A percentile compares a stretch with the other conserved stretches of the same genome.
Conservation (phyloP, 1,284 basidiomycete genomes). For the Cutaneotrichosporon arboriforme region DNA sequence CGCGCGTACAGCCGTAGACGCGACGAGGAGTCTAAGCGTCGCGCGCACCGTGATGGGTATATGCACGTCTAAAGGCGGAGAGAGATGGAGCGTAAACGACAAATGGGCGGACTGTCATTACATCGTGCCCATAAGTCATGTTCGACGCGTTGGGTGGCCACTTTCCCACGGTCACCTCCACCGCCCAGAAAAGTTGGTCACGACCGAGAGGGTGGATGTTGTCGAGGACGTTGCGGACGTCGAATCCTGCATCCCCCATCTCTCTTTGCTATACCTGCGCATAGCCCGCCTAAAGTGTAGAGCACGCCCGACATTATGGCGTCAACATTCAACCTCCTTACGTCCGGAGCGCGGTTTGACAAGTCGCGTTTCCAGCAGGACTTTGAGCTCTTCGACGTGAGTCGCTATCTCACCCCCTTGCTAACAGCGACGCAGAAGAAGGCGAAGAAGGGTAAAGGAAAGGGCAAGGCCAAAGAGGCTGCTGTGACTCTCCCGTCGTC, state of each 20-base stretch:
- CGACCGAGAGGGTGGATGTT: not conserved
- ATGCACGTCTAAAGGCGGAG: too few species aligned
- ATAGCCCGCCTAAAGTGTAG: not conserved
- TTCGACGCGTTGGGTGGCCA: conserved; percentile 3
- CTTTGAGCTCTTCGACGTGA: conserved; percentile 63
- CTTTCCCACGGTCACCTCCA: conserved; percentile 15
- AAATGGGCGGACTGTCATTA: not conserved
- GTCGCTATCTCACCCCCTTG: conserved; percentile 13
- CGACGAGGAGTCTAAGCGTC: too few species aligned
- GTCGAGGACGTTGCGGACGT: not conserved
- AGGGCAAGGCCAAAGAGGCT: conserved; percentile 10
- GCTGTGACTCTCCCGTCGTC: conserved; percentile 58
- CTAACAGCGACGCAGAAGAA: conserved; percentile 24
- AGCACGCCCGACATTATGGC: conserved; percentile 21
- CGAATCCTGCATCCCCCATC: not conserved
- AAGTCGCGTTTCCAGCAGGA: conserved; percentile 69
- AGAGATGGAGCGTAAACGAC: not conserved
- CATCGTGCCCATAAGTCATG: not conserved
- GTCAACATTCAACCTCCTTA: conserved; percentile 67
- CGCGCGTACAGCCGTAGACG: not conserved
- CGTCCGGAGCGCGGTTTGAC: conserved; percentile 69
- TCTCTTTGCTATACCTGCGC: not conserved
- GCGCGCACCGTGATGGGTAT: too few species aligned
- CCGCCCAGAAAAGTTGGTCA: conserved; percentile 11
- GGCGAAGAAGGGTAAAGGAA: conserved; percentile 29